Evolutionary conservation across 345 rosid species (phyloP).

Genomic region (Geranium rotundifolium): DNA sequence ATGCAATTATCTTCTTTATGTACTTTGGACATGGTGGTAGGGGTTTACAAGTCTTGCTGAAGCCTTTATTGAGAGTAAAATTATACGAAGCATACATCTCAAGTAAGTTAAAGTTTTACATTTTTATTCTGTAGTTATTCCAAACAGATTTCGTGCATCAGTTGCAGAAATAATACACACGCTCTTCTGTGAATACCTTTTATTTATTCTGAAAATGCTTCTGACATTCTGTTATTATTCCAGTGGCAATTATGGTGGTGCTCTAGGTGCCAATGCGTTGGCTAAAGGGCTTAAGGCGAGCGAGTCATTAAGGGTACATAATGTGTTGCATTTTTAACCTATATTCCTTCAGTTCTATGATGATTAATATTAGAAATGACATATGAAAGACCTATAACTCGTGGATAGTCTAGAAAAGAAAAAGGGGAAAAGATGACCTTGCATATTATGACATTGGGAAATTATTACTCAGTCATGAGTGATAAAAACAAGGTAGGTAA

Average conservation of each 20-base stretch:
- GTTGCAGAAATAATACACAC: neutral
- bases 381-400: neutral
- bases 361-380: neutral
- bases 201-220: conserved; percentile 13
- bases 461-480: too few relatives aligned
- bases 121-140: conserved; percentile 2
- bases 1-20: conserved; percentile 6
- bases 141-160: neutral
- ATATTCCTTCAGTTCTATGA: neutral
- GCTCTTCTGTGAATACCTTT: conserved; percentile 1
- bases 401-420: too few relatives aligned
- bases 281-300: conserved; percentile 86
- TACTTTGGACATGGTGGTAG: conserved; percentile 51
- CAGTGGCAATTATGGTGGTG: conserved; percentile 96
- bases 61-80: conserved; percentile 59
- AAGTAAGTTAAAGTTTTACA: conserved; percentile 46
- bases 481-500: too few relatives aligned
- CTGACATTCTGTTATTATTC: conserved; percentile 10
- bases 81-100: conserved; percentile 58
- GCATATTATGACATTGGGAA: too few relatives aligned
- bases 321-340: conserved; percentile 5
- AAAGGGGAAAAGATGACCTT: too few relatives aligned
- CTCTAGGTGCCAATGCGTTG: conserved; percentile 92
- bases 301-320: conserved; percentile 66
- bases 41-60: conserved; percentile 94